Conservation (phyloP, 768 basidiomycete species). For the Lactarius psammicola region DNA sequence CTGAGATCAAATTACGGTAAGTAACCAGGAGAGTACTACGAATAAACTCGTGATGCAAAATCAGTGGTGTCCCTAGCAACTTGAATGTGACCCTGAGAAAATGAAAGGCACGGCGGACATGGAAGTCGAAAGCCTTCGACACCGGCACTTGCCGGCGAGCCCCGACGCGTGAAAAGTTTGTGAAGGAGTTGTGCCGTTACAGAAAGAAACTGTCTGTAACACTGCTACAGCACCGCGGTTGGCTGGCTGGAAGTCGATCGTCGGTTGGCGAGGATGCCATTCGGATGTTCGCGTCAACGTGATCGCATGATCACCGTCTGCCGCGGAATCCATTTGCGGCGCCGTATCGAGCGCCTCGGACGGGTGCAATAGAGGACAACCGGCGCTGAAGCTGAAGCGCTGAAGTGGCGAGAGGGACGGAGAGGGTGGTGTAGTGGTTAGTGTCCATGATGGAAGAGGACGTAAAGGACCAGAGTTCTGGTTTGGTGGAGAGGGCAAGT, state of each 20-base stretch:
- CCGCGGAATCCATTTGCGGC: conserved; percentile 21
- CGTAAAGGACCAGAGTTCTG: not conserved
- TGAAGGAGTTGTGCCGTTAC: not conserved
- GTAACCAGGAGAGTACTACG: not conserved
- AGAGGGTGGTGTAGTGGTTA: not conserved
- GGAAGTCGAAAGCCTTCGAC: not conserved
- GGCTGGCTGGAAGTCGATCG: conserved; percentile 1
- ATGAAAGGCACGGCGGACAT: conserved; percentile 2
- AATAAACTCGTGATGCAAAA: conserved; percentile 11
- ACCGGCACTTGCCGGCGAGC: not conserved
- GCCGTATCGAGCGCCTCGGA: conserved; percentile 14
- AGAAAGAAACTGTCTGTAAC: not conserved
- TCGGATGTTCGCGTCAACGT: not conserved
- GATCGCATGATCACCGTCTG: conserved; percentile 7
- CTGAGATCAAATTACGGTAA: not conserved
- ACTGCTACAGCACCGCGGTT: not conserved
- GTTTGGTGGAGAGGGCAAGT: not conserved
- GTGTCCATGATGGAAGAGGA: not conserved
- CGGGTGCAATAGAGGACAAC: not conserved
- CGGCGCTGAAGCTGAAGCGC: not conserved
- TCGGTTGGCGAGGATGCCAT: conserved; percentile 14
- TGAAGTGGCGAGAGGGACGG: not conserved
- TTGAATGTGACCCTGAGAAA: conserved; percentile 9
- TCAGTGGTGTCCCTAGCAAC: conserved; percentile 22
- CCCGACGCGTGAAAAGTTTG: not conserved